Conservation (phyloP, 2,329 filamentous ascomycete species). For the Gremmenia infestans region DNA sequence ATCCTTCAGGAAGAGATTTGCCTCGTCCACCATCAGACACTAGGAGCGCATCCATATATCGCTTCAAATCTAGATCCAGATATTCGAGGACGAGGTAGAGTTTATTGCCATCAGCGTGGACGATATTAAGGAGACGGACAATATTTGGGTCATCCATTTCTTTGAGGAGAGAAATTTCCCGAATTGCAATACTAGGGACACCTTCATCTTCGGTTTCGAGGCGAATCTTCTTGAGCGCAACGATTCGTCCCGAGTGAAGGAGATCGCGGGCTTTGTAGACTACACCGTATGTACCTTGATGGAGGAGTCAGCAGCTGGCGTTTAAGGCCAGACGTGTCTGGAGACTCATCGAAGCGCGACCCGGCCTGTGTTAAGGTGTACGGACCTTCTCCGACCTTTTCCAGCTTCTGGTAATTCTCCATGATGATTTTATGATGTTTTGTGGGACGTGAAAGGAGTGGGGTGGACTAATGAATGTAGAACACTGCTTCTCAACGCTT, state of each 20-base stretch:
- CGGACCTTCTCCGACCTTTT: constrained; percentile 93
- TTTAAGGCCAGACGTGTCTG: neutral
- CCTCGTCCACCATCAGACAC: constrained; percentile 79
- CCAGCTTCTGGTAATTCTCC: constrained; percentile 96
- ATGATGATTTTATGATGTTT: constrained; percentile 43
- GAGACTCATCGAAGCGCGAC: neutral
- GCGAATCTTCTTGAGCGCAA: constrained; percentile 91
- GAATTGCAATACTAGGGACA: constrained; percentile 87
- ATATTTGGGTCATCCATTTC: constrained; percentile 93
- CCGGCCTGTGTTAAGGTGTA: constrained; percentile 10
- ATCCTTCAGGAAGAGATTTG: constrained; percentile 77
- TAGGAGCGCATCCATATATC: constrained; percentile 90
- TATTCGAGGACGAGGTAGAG: constrained; percentile 91
- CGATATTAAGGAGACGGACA: constrained; percentile 82
- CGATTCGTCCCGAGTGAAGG: constrained; percentile 74
- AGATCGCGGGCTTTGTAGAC: constrained; percentile 93
- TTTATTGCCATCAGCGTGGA: constrained; percentile 91
- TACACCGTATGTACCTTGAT: constrained; percentile 84
- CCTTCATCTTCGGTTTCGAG: constrained; percentile 94
- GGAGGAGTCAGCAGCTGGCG: neutral
- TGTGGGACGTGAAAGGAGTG: constrained; percentile 22
- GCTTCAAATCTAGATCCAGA: constrained; percentile 87
- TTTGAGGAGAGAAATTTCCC: constrained; percentile 89
- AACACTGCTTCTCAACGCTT: constrained; percentile 23
- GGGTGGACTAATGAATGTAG: constrained; percentile 17